phyloP scores from a whole-genome alignment of 768 basidiomycete genomes.

The Mycena venus region DNA sequence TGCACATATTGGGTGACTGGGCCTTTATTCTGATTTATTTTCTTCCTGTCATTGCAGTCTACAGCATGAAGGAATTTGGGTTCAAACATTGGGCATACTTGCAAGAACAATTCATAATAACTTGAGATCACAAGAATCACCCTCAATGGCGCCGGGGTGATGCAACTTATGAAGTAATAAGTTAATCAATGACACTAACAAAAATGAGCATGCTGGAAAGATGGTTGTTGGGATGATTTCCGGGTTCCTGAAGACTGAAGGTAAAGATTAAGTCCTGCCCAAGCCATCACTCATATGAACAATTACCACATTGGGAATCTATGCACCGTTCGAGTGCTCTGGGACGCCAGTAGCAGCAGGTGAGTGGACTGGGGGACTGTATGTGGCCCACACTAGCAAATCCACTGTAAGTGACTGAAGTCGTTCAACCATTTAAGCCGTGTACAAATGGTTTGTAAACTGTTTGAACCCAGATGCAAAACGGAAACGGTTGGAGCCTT shows the following conservation, averaged over 20 bases:
- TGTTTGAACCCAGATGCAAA: no score
- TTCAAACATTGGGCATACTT: background rate
- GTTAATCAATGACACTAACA: background rate
- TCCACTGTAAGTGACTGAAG: no score
- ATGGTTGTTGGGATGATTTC: background rate
- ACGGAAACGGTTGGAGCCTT: no score
- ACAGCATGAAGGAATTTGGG: background rate
- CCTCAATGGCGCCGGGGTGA: background rate
- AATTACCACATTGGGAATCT: no score
- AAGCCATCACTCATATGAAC: background rate
- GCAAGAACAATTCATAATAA: background rate
- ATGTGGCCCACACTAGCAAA: no score
- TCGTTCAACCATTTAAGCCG: no score
- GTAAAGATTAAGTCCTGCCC: background rate
- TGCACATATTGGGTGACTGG: background rate
- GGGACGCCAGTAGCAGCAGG: no score
- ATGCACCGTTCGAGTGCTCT: no score
- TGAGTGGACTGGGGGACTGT: no score
- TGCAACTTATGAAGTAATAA: background rate
- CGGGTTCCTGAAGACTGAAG: background rate
- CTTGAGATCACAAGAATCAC: background rate
- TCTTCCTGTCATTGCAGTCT: background rate
- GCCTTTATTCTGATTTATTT: background rate
- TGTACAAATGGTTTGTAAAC: no score
- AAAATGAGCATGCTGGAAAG: background rate